These are phyloP conservation scores for Pulicaria dysenterica DNA, from an alignment of 129 eudicot genomes.

Conservation along the genomic window DNA sequence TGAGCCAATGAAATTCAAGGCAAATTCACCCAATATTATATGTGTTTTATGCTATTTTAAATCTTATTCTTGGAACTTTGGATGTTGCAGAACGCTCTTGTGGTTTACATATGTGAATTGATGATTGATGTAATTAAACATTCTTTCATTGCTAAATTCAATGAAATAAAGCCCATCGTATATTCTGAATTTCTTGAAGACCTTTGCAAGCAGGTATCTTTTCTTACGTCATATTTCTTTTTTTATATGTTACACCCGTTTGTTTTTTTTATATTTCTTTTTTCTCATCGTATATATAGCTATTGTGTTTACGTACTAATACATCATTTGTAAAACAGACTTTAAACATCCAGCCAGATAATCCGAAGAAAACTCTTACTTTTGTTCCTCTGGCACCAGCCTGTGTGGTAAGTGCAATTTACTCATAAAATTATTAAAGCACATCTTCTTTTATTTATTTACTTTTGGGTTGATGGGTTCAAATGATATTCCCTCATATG, in stretches of 20 bases:
- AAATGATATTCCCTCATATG: background rate
- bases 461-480: background rate
- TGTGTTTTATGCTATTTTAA: background rate
- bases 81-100: conserved; percentile 78
- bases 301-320: background rate
- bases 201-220: conserved; percentile 94
- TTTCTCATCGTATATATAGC: background rate
- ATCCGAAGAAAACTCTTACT: conserved; percentile 66
- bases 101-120: conserved; percentile 85
- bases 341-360: conserved; percentile 67
- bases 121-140: conserved; percentile 90
- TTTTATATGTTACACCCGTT: too few relatives aligned
- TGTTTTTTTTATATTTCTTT: background rate
- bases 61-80: conserved; percentile 11
- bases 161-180: conserved; percentile 80
- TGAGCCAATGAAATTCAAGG: background rate
- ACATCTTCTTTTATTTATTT: background rate
- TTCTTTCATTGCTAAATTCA: conserved; percentile 91
- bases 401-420: conserved; percentile 69
- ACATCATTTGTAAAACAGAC: conserved; percentile 46
- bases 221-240: background rate
- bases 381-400: conserved; percentile 97
- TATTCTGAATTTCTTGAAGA: conserved; percentile 97
- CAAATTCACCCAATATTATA: conserved; percentile 9
- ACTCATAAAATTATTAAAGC: background rate